A percentile compares a stretch with the other conserved stretches of the same genome.
Evolutionary conservation across 129 eudicot species (phyloP).

Genomic region (Flaveria sonorensis): DNA sequence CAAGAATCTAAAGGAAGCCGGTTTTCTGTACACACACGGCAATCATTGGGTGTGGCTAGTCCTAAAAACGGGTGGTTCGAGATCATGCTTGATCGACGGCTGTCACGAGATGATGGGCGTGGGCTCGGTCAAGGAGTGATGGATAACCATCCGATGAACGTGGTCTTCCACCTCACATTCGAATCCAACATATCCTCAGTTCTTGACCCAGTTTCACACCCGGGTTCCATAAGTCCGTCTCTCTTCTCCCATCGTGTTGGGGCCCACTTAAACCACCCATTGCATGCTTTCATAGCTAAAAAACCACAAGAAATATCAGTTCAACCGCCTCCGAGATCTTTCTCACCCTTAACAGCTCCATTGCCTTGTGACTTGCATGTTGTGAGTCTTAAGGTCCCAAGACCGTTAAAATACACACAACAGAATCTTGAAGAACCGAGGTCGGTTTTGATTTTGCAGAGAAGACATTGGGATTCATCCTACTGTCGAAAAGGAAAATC

Average conservation of each 20-base stretch:
- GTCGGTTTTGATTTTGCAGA: slow-evolving; percentile 57
- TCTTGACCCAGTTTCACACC: slow-evolving; percentile 41
- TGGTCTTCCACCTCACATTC: slow-evolving; percentile 66
- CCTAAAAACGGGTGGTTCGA: slow-evolving; percentile 87
- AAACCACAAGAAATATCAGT: slow-evolving; percentile 65
- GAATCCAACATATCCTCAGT: slow-evolving; percentile 69
- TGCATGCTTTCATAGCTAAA: slow-evolving; percentile 77
- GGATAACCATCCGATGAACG: slow-evolving; percentile 86
- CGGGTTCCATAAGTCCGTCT: slow-evolving; percentile 70
- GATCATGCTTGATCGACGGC: slow-evolving; percentile 91
- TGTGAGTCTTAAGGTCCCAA: slow-evolving; percentile 83
- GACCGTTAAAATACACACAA: slow-evolving; percentile 74
- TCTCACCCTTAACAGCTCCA: slow-evolving; percentile 77
- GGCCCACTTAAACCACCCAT: slow-evolving; percentile 81
- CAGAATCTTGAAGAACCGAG: slow-evolving; percentile 58
- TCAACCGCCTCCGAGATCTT: slow-evolving; percentile 84
- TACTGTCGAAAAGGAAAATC: slow-evolving; percentile 78
- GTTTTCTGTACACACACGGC: slow-evolving; percentile 84
- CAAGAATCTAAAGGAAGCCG: slow-evolving; percentile 76
- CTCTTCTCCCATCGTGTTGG: slow-evolving; percentile 86
- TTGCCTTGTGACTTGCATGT: slow-evolving; percentile 93
- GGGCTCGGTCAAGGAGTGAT: slow-evolving; percentile 98
- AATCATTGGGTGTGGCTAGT: slow-evolving; percentile 90
- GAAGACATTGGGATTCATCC: slow-evolving; percentile 83
- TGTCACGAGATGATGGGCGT: slow-evolving; percentile 91